Evolutionary conservation across 2,329 filamentous ascomycete species (phyloP).

Genomic region (Neoarthrinium moseri): DNA sequence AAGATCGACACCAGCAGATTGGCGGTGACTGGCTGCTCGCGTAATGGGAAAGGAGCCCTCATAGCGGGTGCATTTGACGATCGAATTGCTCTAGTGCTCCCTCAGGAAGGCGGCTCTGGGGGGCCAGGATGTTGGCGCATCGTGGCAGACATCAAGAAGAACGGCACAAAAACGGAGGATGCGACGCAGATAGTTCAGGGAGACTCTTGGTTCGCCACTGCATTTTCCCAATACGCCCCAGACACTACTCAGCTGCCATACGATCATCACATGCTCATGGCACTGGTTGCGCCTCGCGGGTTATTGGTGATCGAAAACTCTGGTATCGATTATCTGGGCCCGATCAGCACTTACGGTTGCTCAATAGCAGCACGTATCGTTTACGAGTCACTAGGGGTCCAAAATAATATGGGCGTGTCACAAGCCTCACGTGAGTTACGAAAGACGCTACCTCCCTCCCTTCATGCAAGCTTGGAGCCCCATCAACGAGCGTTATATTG

Average conservation of each 20-base stretch:
- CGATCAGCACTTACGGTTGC: constrained; percentile 43
- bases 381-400: constrained; percentile 24
- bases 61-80: constrained; percentile 47
- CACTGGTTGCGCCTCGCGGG: constrained; percentile 44
- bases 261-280: constrained; percentile 50
- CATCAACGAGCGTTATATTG: no score
- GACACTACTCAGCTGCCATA: constrained; percentile 39
- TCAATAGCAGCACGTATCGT: constrained; percentile 21
- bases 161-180: constrained; percentile 47
- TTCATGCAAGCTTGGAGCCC: no score
- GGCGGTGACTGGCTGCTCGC: constrained; percentile 50
- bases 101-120: constrained; percentile 49
- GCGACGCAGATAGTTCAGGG: constrained; percentile 49
- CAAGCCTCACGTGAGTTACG: constrained; percentile 1
- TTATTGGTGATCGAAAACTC: constrained; percentile 49
- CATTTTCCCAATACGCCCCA: constrained; percentile 52
- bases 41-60: constrained; percentile 50
- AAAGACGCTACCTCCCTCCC: no score
- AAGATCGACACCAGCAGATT: constrained; percentile 33
- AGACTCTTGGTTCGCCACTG: constrained; percentile 51
- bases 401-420: constrained; percentile 16
- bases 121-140: constrained; percentile 49
- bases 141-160: constrained; percentile 31
- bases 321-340: constrained; percentile 44
- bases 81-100: constrained; percentile 46